Conservation (phyloP, 1,284 basidiomycete species). For the Pseudozyma pruni region DNA sequence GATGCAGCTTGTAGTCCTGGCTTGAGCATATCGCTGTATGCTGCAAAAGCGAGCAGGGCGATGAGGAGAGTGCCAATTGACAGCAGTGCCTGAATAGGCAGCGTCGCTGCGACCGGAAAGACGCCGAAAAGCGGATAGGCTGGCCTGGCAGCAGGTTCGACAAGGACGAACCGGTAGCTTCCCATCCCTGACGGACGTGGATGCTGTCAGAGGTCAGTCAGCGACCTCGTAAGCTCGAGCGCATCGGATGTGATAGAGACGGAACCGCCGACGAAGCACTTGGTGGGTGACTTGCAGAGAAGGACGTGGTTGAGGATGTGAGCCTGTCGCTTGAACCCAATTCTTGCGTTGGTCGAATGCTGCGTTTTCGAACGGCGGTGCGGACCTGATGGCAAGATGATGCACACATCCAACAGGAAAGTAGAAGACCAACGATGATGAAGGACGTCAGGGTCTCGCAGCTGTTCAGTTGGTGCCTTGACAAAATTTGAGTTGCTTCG, state of each 20-base stretch:
- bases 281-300: too few species aligned
- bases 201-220: background rate
- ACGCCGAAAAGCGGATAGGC: conserved; percentile 32
- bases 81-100: conserved; percentile 26
- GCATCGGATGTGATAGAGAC: background rate
- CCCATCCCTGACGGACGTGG: conserved; percentile 20
- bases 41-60: conserved; percentile 9
- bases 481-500: too few species aligned
- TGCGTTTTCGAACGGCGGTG: too few species aligned
- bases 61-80: conserved; percentile 18
- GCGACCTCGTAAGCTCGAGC: background rate
- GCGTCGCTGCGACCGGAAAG: conserved; percentile 15
- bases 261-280: background rate
- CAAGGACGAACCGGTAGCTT: conserved; percentile 37
- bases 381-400: too few species aligned
- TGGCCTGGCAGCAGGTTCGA: conserved; percentile 26
- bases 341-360: too few species aligned
- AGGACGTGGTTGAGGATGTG: too few species aligned
- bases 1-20: conserved; percentile 37
- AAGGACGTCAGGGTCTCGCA: too few species aligned
- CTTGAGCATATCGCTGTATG: conserved; percentile 38
- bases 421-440: too few species aligned
- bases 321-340: too few species aligned
- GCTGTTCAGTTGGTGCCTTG: too few species aligned
- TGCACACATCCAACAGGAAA: too few species aligned